Conservation (phyloP, 1,284 basidiomycete genomes). For the Moesziomyces parantarcticus region DNA sequence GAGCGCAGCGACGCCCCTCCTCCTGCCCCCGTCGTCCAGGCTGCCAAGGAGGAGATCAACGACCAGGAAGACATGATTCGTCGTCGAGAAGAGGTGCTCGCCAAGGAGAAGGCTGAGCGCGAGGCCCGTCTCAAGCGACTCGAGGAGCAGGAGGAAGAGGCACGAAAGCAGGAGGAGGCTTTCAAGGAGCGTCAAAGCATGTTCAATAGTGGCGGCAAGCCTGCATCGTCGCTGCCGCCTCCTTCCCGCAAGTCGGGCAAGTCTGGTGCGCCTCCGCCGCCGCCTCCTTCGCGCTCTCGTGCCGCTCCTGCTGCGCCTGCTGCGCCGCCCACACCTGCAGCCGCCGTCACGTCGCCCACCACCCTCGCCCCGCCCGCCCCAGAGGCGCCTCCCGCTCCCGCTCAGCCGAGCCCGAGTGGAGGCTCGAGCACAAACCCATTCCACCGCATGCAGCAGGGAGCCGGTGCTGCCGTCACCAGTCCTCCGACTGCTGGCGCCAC, state of each 20-base stretch:
- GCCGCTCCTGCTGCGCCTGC: constrained; percentile 45
- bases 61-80: constrained; percentile 60
- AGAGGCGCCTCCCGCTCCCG: constrained; percentile 23
- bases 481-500: constrained; percentile 26
- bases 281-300: constrained; percentile 42
- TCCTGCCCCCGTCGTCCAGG: constrained; percentile 53
- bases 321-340: constrained; percentile 43
- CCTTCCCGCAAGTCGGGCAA: constrained; percentile 47
- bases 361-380: constrained; percentile 19
- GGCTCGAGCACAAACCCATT: constrained; percentile 59
- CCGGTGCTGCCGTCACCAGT: constrained; percentile 22
- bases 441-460: constrained; percentile 58
- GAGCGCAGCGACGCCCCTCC: constrained; percentile 43
- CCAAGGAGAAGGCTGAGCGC: constrained; percentile 61
- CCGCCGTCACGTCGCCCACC: constrained; percentile 21
- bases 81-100: constrained; percentile 59
- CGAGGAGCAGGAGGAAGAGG: constrained; percentile 63
- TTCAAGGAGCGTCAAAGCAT: constrained; percentile 60
- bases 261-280: constrained; percentile 40
- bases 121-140: constrained; percentile 55
- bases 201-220: constrained; percentile 41
- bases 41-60: constrained; percentile 57
- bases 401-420: constrained; percentile 31
- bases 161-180: constrained; percentile 54
- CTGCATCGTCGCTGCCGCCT: constrained; percentile 51